Conservation (phyloP, 169 alveolate genomes). For the Plasmodium gonderi region DNA sequence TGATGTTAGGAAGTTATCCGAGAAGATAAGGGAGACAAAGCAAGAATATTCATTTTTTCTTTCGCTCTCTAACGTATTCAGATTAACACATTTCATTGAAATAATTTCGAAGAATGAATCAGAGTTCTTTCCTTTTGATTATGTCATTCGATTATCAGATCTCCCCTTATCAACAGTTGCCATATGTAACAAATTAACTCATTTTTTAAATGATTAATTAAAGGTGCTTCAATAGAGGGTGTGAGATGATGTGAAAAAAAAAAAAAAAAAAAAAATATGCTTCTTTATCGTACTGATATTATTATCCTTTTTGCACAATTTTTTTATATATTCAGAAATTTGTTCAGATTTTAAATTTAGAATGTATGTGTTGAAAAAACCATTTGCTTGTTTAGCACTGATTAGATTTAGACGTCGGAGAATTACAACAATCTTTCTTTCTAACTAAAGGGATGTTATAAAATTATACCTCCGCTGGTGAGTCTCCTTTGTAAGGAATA, state of each 20-base stretch:
- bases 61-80: slow-evolving; percentile 26
- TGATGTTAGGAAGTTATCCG: slow-evolving; percentile 48
- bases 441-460: too few relatives aligned
- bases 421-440: too few relatives aligned
- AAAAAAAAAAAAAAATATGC: background rate
- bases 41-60: slow-evolving; percentile 34
- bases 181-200: slow-evolving; percentile 26
- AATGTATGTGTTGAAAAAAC: too few relatives aligned
- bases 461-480: too few relatives aligned
- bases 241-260: background rate
- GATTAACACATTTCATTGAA: slow-evolving; percentile 33
- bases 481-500: too few relatives aligned
- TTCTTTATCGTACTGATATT: background rate
- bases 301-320: background rate
- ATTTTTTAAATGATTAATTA: slow-evolving; percentile 26
- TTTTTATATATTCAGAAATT: too few relatives aligned
- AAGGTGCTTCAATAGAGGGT: background rate
- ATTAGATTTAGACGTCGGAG: too few relatives aligned
- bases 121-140: slow-evolving; percentile 21
- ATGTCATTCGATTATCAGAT: slow-evolving; percentile 29
- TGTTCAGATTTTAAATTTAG: too few relatives aligned
- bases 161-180: slow-evolving; percentile 22
- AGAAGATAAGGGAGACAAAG: slow-evolving; percentile 24
- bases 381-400: too few relatives aligned
- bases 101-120: background rate